These are phyloP conservation scores for Nitzschia sp. DNA, from an alignment of 108 stramenopile species.

Conservation along the genomic window DNA sequence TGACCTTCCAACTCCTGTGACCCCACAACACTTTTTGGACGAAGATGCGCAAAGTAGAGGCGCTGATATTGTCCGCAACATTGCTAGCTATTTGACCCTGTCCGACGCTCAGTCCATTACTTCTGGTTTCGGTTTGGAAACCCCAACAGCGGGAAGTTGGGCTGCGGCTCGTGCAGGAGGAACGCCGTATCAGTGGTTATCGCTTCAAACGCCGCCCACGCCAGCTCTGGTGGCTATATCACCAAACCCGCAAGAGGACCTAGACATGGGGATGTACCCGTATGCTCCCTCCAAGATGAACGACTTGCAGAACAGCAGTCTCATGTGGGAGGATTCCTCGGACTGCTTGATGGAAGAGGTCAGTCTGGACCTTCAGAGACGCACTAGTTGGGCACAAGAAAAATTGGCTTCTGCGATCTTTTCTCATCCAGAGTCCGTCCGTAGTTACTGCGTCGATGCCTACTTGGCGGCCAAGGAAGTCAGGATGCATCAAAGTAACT, in stretches of 20 bases:
- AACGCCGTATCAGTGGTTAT: slow-evolving; percentile 16
- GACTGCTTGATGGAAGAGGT: slow-evolving; percentile 15
- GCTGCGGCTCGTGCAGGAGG: neutral
- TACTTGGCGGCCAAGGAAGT: slow-evolving; percentile 61
- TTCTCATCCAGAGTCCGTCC: slow-evolving; percentile 71
- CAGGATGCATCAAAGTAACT: slow-evolving; percentile 15
- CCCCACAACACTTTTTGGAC: neutral
- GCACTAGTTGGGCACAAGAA: slow-evolving; percentile 47
- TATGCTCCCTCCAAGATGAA: neutral
- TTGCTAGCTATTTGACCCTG: slow-evolving; percentile 66
- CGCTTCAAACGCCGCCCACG: slow-evolving; percentile 13
- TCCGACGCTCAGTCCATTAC: slow-evolving; percentile 22
- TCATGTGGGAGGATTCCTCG: slow-evolving; percentile 13
- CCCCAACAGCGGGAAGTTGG: neutral
- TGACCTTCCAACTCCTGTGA: neutral
- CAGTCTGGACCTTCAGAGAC: slow-evolving; percentile 30
- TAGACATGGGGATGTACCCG: slow-evolving; percentile 13
- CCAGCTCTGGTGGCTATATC: slow-evolving; percentile 50
- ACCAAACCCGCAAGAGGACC: slow-evolving; percentile 31
- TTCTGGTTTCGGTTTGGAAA: slow-evolving; percentile 13
- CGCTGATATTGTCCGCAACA: slow-evolving; percentile 40
- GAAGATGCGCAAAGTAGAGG: neutral
- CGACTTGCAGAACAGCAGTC: neutral
- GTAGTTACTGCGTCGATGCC: slow-evolving; percentile 75
- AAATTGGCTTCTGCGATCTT: slow-evolving; percentile 75